Evolutionary conservation across 2,329 filamentous ascomycete species (phyloP), one percentile per base, ranked within the genome.

Genomic region (Fusarium sp.): DNA sequence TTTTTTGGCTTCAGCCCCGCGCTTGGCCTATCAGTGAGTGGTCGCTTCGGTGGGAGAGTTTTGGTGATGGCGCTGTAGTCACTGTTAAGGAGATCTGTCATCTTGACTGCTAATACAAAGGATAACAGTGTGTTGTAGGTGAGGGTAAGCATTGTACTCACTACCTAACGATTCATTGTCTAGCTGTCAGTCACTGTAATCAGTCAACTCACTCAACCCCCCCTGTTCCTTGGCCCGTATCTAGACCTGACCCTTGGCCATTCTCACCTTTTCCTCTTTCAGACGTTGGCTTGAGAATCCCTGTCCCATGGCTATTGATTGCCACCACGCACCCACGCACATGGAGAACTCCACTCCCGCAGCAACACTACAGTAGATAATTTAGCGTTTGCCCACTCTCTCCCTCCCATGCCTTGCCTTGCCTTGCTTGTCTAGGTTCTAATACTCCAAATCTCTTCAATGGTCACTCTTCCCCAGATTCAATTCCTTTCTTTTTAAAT

Each of bases 391-490:
- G 20, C 47, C 61, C 51, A n/a, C 47, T 24, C 44, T 22, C 28
- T 45, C 51, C 24, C 45, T 31, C 53, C 62, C 61, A 66, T 50
- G 64, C 38, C 44, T 35, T 44, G 58, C 31, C 20, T 61, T 33
- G 31, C 31, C 11, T 28, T 33, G 22, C 62, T 35, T 55, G 35
- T 26, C 36, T 55, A 31, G 45, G 45, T 30, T 26, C 39, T 22
- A 26, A 24, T 69, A 69, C 65, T 64, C 65, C 58, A 69, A 69
- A 69, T 69, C 61, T 69, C 65, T 69, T 69, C 65, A 47, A 57
- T 47, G 65, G 33, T 22, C 45, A 33, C 38, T 57, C 39, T 69
- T 69, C 66, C 66, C 66, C 66, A 58, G 66, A 69, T 69, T 68
- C 48, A 33, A 65, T 65, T 67, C 26, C 26, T 61, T 56, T 63